A percentile compares a stretch with the other conserved stretches of the same genome.
These are phyloP conservation scores for Aureobasidium zeae DNA, from an alignment of 2,329 filamentous ascomycete genomes.

Conservation along the genomic window DNA sequence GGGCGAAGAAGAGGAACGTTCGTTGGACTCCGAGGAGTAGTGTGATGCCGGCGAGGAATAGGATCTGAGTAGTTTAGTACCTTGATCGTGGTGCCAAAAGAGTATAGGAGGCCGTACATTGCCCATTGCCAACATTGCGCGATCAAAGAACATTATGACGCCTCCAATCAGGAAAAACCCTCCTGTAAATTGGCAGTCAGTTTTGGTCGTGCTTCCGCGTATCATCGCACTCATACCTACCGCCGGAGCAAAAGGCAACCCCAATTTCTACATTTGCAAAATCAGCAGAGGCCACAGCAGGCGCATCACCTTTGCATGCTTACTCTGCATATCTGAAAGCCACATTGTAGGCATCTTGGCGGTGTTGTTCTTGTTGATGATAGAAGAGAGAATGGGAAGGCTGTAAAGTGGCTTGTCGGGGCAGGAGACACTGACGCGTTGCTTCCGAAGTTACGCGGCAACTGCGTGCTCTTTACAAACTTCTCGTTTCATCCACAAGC, in stretches of 20 bases:
- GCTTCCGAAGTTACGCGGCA: too few species aligned
- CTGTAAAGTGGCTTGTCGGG: too few species aligned
- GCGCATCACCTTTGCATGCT: constrained; percentile 26
- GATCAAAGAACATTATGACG: constrained; percentile 94
- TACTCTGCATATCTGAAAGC: constrained; percentile 93
- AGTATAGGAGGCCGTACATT: constrained; percentile 44
- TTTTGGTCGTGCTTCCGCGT: constrained; percentile 20
- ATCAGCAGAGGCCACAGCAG: not conserved
- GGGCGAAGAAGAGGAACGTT: constrained; percentile 87
- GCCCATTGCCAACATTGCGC: constrained; percentile 97
- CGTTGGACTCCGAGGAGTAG: constrained; percentile 91
- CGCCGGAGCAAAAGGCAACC: constrained; percentile 93
- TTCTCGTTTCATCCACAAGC: not conserved
- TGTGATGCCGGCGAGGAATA: constrained; percentile 93
- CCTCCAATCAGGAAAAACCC: constrained; percentile 91
- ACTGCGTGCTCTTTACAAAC: too few species aligned
- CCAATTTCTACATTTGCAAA: constrained; percentile 68
- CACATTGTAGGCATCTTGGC: constrained; percentile 74
- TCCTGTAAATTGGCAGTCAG: constrained; percentile 37
- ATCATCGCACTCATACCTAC: constrained; percentile 54
- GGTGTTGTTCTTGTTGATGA: not conserved
- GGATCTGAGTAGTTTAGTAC: constrained; percentile 55
- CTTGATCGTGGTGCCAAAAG: not conserved
- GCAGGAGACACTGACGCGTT: too few species aligned
- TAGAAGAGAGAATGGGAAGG: too few species aligned